Conservation (phyloP, 2,329 filamentous ascomycete species). For the Pezicula rhizophila region DNA sequence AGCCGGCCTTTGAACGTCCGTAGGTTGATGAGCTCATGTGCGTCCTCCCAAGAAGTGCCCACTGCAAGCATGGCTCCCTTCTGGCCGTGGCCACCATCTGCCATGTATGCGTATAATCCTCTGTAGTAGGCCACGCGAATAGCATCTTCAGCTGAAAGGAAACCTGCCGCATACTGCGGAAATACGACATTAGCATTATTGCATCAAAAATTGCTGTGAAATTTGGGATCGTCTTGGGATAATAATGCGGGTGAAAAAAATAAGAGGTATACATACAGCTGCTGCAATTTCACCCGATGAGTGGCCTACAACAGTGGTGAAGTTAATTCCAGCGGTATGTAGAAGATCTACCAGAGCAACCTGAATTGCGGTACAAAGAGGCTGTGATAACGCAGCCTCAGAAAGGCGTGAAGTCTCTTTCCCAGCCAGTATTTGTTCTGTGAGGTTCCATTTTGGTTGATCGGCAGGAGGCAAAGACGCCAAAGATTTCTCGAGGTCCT, state of each 20-base stretch:
- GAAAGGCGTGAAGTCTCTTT: not conserved
- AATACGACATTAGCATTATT: too few species aligned
- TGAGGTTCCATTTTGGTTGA: constrained; percentile 1
- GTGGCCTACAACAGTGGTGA: constrained; percentile 35
- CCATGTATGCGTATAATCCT: constrained; percentile 5
- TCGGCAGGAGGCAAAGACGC: not conserved
- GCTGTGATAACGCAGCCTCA: not conserved
- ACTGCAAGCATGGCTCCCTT: constrained; percentile 6
- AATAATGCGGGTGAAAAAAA: too few species aligned
- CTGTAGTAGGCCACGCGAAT: constrained; percentile 16
- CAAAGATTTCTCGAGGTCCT: constrained; percentile 1
- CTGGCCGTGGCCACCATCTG: not conserved
- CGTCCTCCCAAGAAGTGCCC: constrained; percentile 3
- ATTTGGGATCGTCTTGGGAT: too few species aligned
- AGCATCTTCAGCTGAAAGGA: constrained; percentile 25
- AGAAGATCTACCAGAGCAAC: constrained; percentile 39
- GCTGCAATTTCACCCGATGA: constrained; percentile 22
- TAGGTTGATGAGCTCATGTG: not conserved
- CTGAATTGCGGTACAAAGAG: constrained; percentile 33
- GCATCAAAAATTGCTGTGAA: too few species aligned
- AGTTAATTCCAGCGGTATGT: constrained; percentile 32
- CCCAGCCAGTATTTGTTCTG: constrained; percentile 29
- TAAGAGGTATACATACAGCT: constrained; percentile 15
- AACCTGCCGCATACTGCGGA: constrained; percentile 28
- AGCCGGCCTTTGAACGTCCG: not conserved